Percentiles rank a stretch among this genome's conserved stretches.
Conservation (phyloP, 805 yeast genomes). For the Zygosaccharomyces lentus region DNA sequence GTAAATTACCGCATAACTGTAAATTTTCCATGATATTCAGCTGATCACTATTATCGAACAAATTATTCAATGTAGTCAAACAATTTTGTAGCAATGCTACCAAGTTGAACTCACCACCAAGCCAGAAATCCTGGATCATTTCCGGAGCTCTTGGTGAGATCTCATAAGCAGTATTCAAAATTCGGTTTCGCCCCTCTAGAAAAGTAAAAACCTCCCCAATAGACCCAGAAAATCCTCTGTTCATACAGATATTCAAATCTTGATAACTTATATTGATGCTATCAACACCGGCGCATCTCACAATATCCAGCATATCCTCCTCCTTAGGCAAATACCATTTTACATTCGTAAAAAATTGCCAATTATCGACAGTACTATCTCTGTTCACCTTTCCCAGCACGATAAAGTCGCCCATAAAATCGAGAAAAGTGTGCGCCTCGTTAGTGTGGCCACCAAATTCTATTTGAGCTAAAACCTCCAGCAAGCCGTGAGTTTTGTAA, state of each 20-base stretch:
- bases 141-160: slow-evolving; percentile 22
- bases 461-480: slow-evolving; percentile 44
- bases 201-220: slow-evolving; percentile 40
- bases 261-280: slow-evolving; percentile 29
- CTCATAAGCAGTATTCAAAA: slow-evolving; percentile 15
- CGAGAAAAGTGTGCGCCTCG: slow-evolving; percentile 52
- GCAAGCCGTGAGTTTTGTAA: slow-evolving; percentile 41
- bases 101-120: slow-evolving; percentile 28
- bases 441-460: slow-evolving; percentile 52
- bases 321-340: slow-evolving; percentile 43
- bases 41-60: slow-evolving; percentile 9
- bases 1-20: slow-evolving; percentile 23
- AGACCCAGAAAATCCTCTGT: slow-evolving; percentile 51
- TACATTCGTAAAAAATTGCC: slow-evolving; percentile 25
- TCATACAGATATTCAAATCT: slow-evolving; percentile 47
- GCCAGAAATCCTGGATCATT: slow-evolving; percentile 24
- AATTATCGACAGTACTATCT: slow-evolving; percentile 8
- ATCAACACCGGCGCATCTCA: slow-evolving; percentile 37
- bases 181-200: slow-evolving; percentile 10
- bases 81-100: slow-evolving; percentile 22
- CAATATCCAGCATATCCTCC: slow-evolving; percentile 41
- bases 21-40: slow-evolving; percentile 1
- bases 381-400: slow-evolving; percentile 38
- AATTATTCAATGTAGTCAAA: slow-evolving; percentile 14
- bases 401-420: slow-evolving; percentile 62